Conservation (phyloP, 1,284 basidiomycete species). For the Stygiomarasmius scandens region DNA sequence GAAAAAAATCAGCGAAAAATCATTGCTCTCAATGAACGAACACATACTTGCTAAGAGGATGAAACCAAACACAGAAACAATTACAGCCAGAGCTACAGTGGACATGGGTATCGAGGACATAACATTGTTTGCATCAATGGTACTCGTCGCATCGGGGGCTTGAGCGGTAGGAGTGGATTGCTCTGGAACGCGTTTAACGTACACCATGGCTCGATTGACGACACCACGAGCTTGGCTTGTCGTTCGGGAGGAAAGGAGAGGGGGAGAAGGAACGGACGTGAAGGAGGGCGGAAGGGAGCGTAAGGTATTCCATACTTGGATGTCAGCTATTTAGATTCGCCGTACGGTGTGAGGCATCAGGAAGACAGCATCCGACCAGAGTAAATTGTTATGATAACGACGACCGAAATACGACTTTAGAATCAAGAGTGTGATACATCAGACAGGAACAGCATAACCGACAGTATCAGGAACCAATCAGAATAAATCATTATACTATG, state of each 20-base stretch:
- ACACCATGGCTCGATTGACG: conserved; percentile 1
- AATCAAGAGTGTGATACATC: not conserved
- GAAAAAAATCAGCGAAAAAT: not conserved
- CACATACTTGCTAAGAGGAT: conserved; percentile 12
- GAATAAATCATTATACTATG: conserved; percentile 4
- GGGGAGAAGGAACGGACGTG: not conserved
- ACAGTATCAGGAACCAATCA: not conserved
- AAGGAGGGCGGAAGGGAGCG: conserved; percentile 2
- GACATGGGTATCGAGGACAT: conserved; percentile 5
- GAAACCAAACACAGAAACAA: conserved; percentile 11
- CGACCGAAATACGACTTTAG: conserved; percentile 1
- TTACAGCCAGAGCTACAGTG: conserved; percentile 8
- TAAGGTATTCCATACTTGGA: not conserved
- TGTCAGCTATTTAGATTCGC: not conserved
- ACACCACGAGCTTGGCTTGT: conserved; percentile 2
- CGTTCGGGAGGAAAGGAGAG: not conserved
- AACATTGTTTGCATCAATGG: not conserved
- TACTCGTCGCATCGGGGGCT: not conserved
- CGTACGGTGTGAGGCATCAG: not conserved
- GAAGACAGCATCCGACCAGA: not conserved
- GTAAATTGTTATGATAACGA: conserved; percentile 8
- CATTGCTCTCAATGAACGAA: not conserved
- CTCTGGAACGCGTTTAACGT: conserved; percentile 8
- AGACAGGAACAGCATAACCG: not conserved
- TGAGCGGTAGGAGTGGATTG: not conserved